Base-by-base conservation (phyloP, 768 basidiomycete genomes). In the Ramaria rubella region DNA sequence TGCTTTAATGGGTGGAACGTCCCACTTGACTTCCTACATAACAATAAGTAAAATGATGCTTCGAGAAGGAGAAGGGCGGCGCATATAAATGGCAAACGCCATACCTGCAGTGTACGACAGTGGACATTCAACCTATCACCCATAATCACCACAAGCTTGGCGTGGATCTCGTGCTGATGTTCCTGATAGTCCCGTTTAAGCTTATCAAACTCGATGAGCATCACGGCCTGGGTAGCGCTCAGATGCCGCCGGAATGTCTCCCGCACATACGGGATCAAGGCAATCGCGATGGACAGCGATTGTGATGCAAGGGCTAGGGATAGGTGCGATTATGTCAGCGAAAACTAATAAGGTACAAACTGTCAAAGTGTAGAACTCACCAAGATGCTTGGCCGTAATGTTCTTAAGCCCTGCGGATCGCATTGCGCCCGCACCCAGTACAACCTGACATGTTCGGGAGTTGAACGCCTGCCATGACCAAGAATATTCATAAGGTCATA, bases 391-490 rank as follows among this genome's bases (percentile, higher is more conserved):
- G 38, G 96, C 96, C 0, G 96, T 97, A 67, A 99, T 99, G 67
- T 98, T 95, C 72, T 91, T 97, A 64, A 99, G 72, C 5, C 96
- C 96, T 19, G 96, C 96, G 17, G 91, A 94, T 42, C 94, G 79
- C 94, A 98, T 97, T n/a, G 96, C 96, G 14, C 96, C 96, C 8
- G 96, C 96, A 3, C 96, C 96, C 8, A 99, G 77, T 1, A 99
- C 96, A 44, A 98, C 94, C 68, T 98, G 96, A 70, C 96, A 99
- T 2, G 93, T 95, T 62, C 96, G 77, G 29, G 95, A 98, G 69
- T 99, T 99, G 76, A 95, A 98, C 26, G 94, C 87, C 75, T 77
- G 53, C 11, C 4, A n/a, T 23, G 9, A n/a, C n/a, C 51, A 64
- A 17, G 4, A 24, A 38, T 30, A 44, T 34, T 48, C 21, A 38